Evolutionary conservation across 495 filamentous ascomycete genomes (phyloP).

Genomic region (Penicillium atrosanguineum): DNA sequence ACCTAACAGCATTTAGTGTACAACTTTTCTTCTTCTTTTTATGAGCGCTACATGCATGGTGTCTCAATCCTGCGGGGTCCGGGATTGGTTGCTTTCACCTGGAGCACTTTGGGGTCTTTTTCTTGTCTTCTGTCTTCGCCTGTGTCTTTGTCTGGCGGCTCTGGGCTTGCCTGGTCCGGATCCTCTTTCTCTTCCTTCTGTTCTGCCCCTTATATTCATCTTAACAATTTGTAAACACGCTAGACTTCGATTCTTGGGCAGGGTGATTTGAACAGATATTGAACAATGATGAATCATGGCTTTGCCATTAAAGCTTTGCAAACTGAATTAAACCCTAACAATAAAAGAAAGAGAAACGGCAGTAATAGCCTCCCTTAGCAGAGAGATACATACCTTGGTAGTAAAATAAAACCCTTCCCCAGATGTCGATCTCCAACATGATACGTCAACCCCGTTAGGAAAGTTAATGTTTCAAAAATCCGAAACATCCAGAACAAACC

Average conservation of each 20-base stretch:
- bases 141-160: constrained; percentile 1
- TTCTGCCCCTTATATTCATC: neutral
- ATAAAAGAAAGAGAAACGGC: no score
- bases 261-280: neutral
- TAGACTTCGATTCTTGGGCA: constrained; percentile 7
- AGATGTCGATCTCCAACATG: neutral
- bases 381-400: no score
- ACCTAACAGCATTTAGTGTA: constrained; percentile 25
- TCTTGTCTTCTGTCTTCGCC: no score
- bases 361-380: no score
- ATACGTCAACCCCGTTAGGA: neutral
- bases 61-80: constrained; percentile 25
- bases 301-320: neutral
- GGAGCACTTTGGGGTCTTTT: constrained; percentile 22
- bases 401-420: no score
- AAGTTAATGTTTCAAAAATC: neutral
- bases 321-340: neutral
- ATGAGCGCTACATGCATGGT: constrained; percentile 30
- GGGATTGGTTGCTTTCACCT: constrained; percentile 23
- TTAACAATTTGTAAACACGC: constrained; percentile 3
- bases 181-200: neutral
- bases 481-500: constrained; percentile 6
- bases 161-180: neutral
- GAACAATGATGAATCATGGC: neutral
- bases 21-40: constrained; percentile 21